Evolutionary conservation across 2,329 filamentous ascomycete species (phyloP).

Genomic region (Dichotomopilus funicola): DNA sequence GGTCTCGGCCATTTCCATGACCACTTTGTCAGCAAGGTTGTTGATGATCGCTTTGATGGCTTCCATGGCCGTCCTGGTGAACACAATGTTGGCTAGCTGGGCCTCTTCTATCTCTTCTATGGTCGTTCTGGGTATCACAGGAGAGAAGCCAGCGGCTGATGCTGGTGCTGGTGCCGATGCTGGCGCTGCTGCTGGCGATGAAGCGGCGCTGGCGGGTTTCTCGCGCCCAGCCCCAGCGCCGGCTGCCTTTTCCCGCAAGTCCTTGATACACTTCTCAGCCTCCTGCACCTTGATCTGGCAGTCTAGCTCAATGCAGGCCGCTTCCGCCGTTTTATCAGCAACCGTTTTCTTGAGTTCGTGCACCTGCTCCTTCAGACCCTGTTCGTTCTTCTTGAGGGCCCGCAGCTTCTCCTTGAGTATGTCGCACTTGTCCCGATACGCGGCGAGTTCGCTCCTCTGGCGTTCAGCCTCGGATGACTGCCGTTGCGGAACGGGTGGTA

Average conservation of each 20-base stretch:
- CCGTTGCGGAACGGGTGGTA: too few species aligned
- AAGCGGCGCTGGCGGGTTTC: not conserved
- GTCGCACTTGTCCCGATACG: not conserved
- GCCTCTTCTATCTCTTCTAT: not conserved
- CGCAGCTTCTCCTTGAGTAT: too few species aligned
- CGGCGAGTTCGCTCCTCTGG: not conserved
- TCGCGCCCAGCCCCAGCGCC: not conserved
- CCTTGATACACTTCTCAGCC: not conserved
- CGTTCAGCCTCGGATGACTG: too few species aligned
- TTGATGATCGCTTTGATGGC: not conserved
- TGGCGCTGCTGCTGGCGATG: not conserved
- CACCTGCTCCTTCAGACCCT: not conserved
- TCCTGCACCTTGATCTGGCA: not conserved
- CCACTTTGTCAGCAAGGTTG: not conserved
- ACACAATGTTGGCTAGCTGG: not conserved
- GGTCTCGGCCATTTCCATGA: not conserved
- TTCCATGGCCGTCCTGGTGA: not conserved
- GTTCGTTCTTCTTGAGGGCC: not conserved
- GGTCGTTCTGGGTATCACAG: not conserved
- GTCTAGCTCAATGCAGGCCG: not conserved
- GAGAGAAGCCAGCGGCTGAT: not conserved
- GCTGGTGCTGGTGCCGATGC: too few species aligned
- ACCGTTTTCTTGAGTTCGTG: not conserved
- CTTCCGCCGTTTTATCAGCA: not conserved
- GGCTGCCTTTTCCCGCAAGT: not conserved